phyloP scores from a whole-genome alignment of 257 asterid genomes.

The Scutellaria minor region DNA sequence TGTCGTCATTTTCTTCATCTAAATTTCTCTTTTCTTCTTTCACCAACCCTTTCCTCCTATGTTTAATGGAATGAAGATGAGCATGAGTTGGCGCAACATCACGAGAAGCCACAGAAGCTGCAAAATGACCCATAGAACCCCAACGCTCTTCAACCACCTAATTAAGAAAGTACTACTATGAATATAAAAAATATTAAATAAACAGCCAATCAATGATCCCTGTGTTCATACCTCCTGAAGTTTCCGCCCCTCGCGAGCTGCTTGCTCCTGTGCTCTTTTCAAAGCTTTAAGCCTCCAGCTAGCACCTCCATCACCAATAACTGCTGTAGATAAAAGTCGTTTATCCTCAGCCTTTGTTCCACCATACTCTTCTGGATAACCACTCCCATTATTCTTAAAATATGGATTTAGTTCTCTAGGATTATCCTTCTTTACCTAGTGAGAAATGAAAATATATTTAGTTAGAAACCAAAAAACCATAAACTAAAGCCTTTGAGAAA shows the following conservation, averaged over 20 bases:
- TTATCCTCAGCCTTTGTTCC: constrained; percentile 42
- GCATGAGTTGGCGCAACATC: constrained; percentile 82
- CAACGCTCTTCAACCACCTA: constrained; percentile 97
- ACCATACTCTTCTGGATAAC: constrained; percentile 80
- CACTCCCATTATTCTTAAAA: constrained; percentile 66
- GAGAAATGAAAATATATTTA: constrained; percentile 18
- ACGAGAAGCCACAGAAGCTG: constrained; percentile 84
- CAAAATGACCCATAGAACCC: constrained; percentile 87
- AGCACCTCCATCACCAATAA: constrained; percentile 99
- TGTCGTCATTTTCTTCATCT: constrained; percentile 43
- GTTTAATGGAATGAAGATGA: constrained; percentile 83
- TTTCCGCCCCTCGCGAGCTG: constrained; percentile 86
- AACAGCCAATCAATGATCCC: constrained; percentile 21
- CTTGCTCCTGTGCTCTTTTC: constrained; percentile 93
- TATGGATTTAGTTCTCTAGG: constrained; percentile 89
- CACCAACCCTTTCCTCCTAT: constrained; percentile 58
- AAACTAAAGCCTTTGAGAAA: constrained; percentile 14
- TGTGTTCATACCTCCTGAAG: constrained; percentile 65
- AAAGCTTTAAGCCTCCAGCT: constrained; percentile 98
- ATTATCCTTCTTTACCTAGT: constrained; percentile 65
- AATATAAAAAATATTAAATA: constrained; percentile 17
- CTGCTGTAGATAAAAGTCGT: constrained; percentile 55
- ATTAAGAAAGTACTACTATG: constrained; percentile 15
- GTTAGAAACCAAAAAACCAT: constrained; percentile 19
- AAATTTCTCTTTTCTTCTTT: constrained; percentile 50